A percentile compares a stretch with the other conserved stretches of the same genome.
Evolutionary conservation across 192 early-diverging fungal genomes (phyloP).

Genomic region (Backusella liffmaniae): DNA sequence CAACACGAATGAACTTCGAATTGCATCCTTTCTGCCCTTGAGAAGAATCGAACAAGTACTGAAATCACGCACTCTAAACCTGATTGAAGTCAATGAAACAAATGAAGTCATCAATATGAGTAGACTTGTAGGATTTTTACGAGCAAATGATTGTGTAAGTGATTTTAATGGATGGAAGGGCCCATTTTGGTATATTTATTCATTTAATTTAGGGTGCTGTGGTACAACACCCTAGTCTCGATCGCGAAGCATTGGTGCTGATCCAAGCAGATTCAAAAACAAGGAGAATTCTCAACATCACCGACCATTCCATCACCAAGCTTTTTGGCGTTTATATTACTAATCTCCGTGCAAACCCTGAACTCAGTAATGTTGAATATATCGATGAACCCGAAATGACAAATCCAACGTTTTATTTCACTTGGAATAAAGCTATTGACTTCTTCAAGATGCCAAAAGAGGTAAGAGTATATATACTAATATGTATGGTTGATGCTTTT

Average conservation of each 20-base stretch:
- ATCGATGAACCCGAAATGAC: not conserved
- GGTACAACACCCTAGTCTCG: not conserved
- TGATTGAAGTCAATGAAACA: not conserved
- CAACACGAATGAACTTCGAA: not conserved
- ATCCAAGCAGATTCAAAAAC: constrained; percentile 4
- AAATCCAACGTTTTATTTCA: not conserved
- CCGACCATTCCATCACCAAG: not conserved
- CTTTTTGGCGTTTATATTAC: not conserved
- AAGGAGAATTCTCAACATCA: not conserved
- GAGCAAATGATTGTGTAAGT: not conserved
- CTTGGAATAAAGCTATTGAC: not conserved
- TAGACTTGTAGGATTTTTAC: not conserved
- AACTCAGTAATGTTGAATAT: not conserved
- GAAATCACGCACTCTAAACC: not conserved
- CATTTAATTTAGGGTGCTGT: not conserved
- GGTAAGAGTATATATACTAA: not conserved
- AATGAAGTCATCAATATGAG: not conserved
- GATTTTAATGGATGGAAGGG: not conserved
- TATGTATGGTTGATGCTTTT: not conserved
- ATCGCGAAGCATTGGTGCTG: not conserved
- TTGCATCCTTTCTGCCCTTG: not conserved
- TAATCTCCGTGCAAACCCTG: not conserved
- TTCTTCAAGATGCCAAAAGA: not conserved
- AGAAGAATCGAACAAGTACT: not conserved
- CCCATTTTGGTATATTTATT: not conserved